Evolutionary conservation across 1,284 basidiomycete genomes (phyloP).

Genomic region (Irpex sp.): DNA sequence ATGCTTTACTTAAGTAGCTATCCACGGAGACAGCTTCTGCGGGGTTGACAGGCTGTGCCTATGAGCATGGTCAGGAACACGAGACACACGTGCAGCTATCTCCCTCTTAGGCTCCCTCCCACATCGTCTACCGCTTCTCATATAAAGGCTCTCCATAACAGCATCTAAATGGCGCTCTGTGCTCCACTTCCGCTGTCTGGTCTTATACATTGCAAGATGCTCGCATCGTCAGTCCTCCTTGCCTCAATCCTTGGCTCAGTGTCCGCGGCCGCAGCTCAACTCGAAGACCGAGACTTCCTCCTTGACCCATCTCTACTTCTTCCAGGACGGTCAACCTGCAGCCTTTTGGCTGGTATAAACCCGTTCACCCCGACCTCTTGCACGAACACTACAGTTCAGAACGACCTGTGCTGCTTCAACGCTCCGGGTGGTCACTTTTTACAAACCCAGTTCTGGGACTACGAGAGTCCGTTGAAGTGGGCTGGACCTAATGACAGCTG

Average conservation of each 20-base stretch:
- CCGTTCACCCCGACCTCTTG: slow-evolving; percentile 8
- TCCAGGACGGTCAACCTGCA: slow-evolving; percentile 11
- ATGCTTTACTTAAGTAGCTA: background rate
- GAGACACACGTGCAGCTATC: background rate
- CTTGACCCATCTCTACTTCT: slow-evolving; percentile 8
- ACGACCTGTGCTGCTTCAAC: slow-evolving; percentile 13
- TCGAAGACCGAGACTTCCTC: background rate
- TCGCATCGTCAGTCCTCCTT: background rate
- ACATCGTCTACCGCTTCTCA: background rate
- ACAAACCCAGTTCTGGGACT: slow-evolving; percentile 13
- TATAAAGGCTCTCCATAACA: background rate
- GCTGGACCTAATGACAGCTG: slow-evolving; percentile 8
- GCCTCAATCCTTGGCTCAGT: background rate
- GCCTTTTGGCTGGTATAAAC: slow-evolving; percentile 6
- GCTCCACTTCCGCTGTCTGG: background rate
- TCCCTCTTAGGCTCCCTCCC: background rate
- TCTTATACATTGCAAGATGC: background rate
- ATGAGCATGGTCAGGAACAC: background rate
- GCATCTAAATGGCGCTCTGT: too few species aligned
- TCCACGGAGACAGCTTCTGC: background rate
- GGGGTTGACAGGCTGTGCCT: background rate
- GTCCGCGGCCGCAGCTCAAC: background rate
- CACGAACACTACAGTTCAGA: slow-evolving; percentile 8
- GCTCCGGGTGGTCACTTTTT: slow-evolving; percentile 12
- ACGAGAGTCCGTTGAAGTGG: slow-evolving; percentile 6